Evolutionary conservation across 2,329 filamentous ascomycete species (phyloP), one percentile per base, ranked within the genome.

Genomic region (Penicillium psychrosexuale): DNA sequence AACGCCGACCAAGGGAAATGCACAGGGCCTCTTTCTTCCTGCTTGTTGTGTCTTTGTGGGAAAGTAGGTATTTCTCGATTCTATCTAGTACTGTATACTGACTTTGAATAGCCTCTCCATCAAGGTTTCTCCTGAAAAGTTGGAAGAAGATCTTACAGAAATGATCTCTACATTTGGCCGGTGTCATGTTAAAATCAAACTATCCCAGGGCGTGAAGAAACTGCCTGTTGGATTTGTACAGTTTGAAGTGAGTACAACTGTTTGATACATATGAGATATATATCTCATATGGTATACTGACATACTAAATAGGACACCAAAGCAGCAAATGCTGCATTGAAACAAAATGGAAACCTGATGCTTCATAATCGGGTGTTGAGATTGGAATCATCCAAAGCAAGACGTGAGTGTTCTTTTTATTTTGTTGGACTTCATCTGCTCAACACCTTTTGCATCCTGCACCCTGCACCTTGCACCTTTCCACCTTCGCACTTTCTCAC

Each of bases 141-240:
- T 74, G 5, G 59, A 62, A 43, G 53, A 63, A 33, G 66, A 69
- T 24, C 54, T 72, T n/a, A 64, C 69, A 47, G 27, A 57, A 0
- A 47, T 61, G 4, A 74, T 75, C 53, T 62, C 61, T n/a, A 28
- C 33, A 7, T 71, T 67, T 53, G 73, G 73, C 1, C 51, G 53
- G n/a, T 71, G 71, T 44, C 64, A 72, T 57, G 66, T 72, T 45
- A 74, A 73, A 49, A 65, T 74, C 22, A 71, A 70, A 22, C 59
- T 44, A n/a, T 24, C 45, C 17, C 28, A 24, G 28, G 31, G 64
- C 15, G 66, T 74, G 57, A 64, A 60, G 38, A 68, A 70, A 13
- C 62, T 75, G 13, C 71, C 72, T 0, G 69, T 65, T 36, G 74
- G 67, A 13, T 72, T 75, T 63, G 66, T 75, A 22, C 73, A 75